Percentiles rank a stretch among this genome's conserved stretches.
Evolutionary conservation across 23 red algal genomes (phyloP).

Genomic region (Chondrus crispus): DNA sequence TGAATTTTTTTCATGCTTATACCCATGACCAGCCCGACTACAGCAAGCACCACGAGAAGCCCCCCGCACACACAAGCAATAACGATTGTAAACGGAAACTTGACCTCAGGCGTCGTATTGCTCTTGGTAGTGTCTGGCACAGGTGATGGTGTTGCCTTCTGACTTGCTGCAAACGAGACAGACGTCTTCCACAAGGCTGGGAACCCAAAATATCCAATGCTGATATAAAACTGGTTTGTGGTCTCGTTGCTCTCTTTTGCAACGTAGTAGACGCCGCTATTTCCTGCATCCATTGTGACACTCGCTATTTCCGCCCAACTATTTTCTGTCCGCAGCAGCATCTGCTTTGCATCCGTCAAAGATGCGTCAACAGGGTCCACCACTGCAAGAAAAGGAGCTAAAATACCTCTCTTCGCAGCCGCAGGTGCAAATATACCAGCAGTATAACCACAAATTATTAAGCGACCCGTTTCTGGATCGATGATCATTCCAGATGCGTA

Average conservation of each 20-base stretch:
- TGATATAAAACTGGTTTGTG: slow-evolving; percentile 47
- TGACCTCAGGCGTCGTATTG: background rate
- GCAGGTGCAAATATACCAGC: slow-evolving; percentile 20
- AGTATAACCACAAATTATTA: slow-evolving; percentile 43
- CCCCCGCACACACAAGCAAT: background rate
- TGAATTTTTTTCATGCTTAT: background rate
- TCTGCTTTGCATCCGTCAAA: slow-evolving; percentile 23
- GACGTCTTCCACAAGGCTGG: slow-evolving; percentile 36
- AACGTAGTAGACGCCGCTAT: slow-evolving; percentile 28
- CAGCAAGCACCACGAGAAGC: background rate
- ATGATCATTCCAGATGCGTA: slow-evolving; percentile 32
- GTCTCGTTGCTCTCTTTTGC: slow-evolving; percentile 53
- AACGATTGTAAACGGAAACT: background rate
- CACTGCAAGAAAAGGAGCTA: slow-evolving; percentile 46
- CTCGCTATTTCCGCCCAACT: slow-evolving; percentile 40
- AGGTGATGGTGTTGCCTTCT: slow-evolving; percentile 6
- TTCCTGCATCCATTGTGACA: background rate
- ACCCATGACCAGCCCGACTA: background rate
- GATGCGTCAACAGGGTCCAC: slow-evolving; percentile 39
- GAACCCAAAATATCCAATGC: slow-evolving; percentile 27
- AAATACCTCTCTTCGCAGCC: background rate
- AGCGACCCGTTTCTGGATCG: slow-evolving; percentile 17
- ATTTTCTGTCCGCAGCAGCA: background rate
- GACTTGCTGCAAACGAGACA: slow-evolving; percentile 21
- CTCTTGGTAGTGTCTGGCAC: background rate